Conservation (phyloP, 257 asterid species). For the Solanum dulcamara region DNA sequence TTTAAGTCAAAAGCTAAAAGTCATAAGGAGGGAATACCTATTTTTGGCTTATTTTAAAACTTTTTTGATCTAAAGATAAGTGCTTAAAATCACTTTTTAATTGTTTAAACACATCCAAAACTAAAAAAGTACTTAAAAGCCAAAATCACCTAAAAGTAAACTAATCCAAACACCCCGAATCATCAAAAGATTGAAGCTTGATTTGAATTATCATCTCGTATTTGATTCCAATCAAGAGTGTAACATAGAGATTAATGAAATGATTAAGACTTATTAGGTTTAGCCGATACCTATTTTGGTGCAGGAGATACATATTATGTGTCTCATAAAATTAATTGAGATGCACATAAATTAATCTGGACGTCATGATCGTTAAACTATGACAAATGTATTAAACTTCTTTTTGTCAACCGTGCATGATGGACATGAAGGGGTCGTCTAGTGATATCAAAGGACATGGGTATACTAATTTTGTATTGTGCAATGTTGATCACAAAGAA, state of each 20-base stretch:
- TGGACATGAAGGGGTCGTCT: neutral
- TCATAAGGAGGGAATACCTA: too few species aligned
- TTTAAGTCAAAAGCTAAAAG: too few species aligned
- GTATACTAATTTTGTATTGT: neutral
- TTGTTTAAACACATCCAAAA: too few species aligned
- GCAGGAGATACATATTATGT: neutral
- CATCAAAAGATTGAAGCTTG: neutral
- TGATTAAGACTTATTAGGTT: neutral
- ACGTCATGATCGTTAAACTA: neutral
- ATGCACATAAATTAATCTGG: accelerated
- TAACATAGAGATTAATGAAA: neutral
- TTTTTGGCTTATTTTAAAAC: too few species aligned
- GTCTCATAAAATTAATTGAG: neutral
- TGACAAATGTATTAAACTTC: neutral
- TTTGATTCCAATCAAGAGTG: neutral
- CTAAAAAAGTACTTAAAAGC: too few species aligned
- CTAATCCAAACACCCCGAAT: too few species aligned
- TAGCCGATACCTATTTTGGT: neutral
- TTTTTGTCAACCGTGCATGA: neutral
- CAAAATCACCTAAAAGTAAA: too few species aligned
- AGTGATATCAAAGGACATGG: neutral
- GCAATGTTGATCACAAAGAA: neutral
- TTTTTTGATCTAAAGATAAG: too few species aligned
- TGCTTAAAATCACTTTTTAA: too few species aligned
- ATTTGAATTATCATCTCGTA: neutral